Evolutionary conservation across 768 basidiomycete species (phyloP), one percentile per base, ranked within the genome.

Genomic region (Lactarius deliciosus): DNA sequence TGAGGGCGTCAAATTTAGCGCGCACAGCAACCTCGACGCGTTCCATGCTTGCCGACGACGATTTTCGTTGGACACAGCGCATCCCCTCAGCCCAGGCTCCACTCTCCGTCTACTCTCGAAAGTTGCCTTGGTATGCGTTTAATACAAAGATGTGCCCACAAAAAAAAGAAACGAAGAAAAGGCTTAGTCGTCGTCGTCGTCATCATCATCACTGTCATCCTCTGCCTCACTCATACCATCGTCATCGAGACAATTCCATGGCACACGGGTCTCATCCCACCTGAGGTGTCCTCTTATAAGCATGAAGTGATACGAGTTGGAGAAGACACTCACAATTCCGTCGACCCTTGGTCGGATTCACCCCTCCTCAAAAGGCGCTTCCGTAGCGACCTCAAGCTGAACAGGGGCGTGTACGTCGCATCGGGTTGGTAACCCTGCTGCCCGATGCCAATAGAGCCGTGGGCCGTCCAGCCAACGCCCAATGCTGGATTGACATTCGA

Each of bases 171-270:
- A 47, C 20, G n/a, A 47, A 47, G 41, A 41, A 47, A n/a, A 47
- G 10, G 4, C n/a, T 10, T 10, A n/a, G 45, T 47, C n/a, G 45
- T 47, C 45, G 18, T 58, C 50, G 45, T 47, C n/a, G 45, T 47
- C 45, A 16, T 58, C 50, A 10, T 40, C 25, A 22, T 61, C 41
- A 55, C 18, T 25, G 22, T 50, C 56, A 11, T 50, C 57, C 58
- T 63, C 66, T 36, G 57, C 47, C 20, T 66, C 65, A 15, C 61
- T 54, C 38, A 40, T 25, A 7, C 62, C 61, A 28, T 67, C 66
- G 0, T 67, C 66, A 30, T 67, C 45, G 40, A 67, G 62, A 32
- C 53, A 8, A 8, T 63, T 40, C 66, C 66, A 63, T 2, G 66
- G 66, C 22, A 67, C 61, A 13, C 43, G 40, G 3, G 66, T 15